phyloP scores from a whole-genome alignment of 1,284 basidiomycete species.

The Cutaneotrichosporon cavernicola region DNA sequence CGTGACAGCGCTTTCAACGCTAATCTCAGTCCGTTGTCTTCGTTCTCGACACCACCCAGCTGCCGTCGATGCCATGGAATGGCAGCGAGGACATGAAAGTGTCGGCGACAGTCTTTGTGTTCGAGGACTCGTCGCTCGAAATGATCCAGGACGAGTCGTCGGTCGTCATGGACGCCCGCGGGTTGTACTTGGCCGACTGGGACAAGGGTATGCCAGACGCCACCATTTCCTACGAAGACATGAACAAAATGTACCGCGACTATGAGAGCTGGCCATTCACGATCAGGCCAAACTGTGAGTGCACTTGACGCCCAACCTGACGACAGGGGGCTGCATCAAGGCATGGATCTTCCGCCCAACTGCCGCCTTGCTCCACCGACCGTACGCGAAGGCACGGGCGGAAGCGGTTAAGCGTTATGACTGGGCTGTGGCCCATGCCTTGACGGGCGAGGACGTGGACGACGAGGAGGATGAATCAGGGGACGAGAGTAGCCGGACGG shows the following conservation, averaged over 20 bases:
- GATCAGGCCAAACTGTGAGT: constrained; percentile 18
- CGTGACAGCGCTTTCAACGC: neutral
- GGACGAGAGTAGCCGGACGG: neutral
- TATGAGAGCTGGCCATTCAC: constrained; percentile 1
- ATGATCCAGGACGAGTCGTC: neutral
- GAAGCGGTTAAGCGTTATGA: neutral
- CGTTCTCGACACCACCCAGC: neutral
- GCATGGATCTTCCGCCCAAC: constrained; percentile 13
- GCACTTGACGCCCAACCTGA: neutral
- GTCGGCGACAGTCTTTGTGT: neutral
- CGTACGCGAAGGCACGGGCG: neutral
- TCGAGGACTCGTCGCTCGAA: constrained; percentile 16
- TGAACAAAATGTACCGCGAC: neutral
- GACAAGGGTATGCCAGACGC: constrained; percentile 13
- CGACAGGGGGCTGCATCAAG: constrained; percentile 15
- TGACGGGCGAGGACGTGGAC: neutral
- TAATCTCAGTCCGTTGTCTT: neutral
- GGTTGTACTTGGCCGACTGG: constrained; percentile 18
- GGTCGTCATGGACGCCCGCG: constrained; percentile 17
- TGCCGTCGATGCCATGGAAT: neutral
- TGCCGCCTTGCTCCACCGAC: constrained; percentile 7
- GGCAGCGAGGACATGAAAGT: neutral
- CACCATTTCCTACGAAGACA: neutral
- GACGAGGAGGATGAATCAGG: neutral
- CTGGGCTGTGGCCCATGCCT: neutral